Percentiles rank a stretch among this genome's conserved stretches.
Evolutionary conservation across 1,139 yeast species (phyloP).

Genomic region (Saccharomyces hybrid): DNA sequence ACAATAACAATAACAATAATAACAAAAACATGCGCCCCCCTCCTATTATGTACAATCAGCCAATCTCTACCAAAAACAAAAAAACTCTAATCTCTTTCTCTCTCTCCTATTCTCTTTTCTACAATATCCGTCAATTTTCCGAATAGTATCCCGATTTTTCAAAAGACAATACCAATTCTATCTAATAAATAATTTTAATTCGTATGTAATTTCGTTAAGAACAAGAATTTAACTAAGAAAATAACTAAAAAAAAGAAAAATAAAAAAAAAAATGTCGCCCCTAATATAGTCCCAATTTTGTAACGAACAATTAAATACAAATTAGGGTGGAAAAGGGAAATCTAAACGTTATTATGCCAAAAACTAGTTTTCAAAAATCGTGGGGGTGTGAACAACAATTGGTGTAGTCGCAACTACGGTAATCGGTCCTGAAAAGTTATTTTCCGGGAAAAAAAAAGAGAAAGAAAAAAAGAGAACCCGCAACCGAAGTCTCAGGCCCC

Average conservation of each 20-base stretch:
- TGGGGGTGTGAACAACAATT: conserved; percentile 10
- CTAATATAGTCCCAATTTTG: background rate
- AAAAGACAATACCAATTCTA: background rate
- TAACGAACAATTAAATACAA: background rate
- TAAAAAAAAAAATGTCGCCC: background rate
- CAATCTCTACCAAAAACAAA: background rate
- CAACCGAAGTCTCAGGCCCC: background rate
- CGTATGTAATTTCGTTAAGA: background rate
- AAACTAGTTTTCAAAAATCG: conserved; percentile 15
- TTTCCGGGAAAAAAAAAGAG: background rate
- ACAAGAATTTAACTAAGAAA: background rate
- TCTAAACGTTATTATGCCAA: conserved; percentile 5
- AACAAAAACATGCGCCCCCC: background rate
- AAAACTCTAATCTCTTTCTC: background rate
- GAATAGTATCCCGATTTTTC: background rate
- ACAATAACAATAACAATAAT: too few relatives aligned
- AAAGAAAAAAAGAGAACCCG: background rate
- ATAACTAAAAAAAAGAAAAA: background rate
- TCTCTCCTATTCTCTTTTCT: background rate
- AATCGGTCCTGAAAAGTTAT: conserved; percentile 7
- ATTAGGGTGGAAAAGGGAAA: conserved; percentile 2
- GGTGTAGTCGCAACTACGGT: conserved; percentile 15
- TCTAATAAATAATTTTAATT: background rate
- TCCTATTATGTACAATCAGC: background rate
- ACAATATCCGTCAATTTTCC: background rate